phyloP scores from a whole-genome alignment of 306 rosid species.

The Senna siamea region DNA sequence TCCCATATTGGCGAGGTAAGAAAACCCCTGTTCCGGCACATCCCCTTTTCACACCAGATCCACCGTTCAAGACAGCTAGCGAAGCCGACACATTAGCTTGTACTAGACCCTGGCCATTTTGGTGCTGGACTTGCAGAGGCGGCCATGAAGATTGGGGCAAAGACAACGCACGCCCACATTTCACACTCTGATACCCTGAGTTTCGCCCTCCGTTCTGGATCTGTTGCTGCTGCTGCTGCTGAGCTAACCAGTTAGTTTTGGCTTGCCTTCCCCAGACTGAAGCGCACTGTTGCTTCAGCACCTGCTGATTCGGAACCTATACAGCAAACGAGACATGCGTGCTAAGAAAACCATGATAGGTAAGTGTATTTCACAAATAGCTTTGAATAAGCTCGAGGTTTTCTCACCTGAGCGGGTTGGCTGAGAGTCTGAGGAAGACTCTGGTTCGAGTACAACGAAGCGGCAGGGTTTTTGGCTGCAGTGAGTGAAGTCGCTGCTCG shows the following conservation, averaged over 20 bases:
- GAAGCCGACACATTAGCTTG: constrained; percentile 34
- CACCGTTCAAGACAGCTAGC: constrained; percentile 34
- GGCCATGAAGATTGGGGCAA: constrained; percentile 52
- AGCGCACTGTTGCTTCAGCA: constrained; percentile 41
- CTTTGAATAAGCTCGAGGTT: not conserved
- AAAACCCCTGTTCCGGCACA: constrained; percentile 87
- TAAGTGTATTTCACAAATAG: not conserved
- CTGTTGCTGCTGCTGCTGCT: constrained; percentile 50
- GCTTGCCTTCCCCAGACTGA: constrained; percentile 45
- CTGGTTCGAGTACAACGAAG: constrained; percentile 39
- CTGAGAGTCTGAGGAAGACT: constrained; percentile 30
- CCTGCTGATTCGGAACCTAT: constrained; percentile 39
- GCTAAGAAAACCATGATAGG: not conserved
- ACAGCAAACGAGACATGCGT: not conserved
- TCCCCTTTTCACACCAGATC: constrained; percentile 53
- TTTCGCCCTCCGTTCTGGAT: constrained; percentile 47
- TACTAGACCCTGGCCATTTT: constrained; percentile 39
- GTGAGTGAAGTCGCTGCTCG: constrained; percentile 12
- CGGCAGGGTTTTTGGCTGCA: no score
- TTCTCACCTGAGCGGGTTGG: constrained; percentile 44
- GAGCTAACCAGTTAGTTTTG: constrained; percentile 48
- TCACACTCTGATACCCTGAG: constrained; percentile 31
- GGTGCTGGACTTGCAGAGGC: constrained; percentile 36
- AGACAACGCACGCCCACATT: constrained; percentile 40
- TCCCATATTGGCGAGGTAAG: constrained; percentile 70